These are phyloP conservation scores for Venturiaceae sp. DNA, from an alignment of 2,329 filamentous ascomycete genomes.

Conservation along the genomic window DNA sequence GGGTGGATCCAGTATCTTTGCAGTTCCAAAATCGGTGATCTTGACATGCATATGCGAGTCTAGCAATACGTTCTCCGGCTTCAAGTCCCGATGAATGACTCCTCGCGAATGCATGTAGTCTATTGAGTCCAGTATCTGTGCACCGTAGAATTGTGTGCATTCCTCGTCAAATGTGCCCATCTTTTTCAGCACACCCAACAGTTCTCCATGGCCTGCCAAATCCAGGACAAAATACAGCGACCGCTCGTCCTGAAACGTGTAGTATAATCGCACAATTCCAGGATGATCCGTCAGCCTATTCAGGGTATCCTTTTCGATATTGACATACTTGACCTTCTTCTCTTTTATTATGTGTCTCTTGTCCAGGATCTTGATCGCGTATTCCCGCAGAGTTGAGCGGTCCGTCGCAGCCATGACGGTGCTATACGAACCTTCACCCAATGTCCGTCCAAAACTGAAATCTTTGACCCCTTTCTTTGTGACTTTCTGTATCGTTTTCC, in stretches of 20 bases:
- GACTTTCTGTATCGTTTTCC: constrained; percentile 68
- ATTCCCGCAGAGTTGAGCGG: constrained; percentile 87
- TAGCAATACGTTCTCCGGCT: constrained; percentile 91
- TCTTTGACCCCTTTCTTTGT: constrained; percentile 97
- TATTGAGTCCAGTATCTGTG: constrained; percentile 91
- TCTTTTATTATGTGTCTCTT: constrained; percentile 99
- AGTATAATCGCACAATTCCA: constrained; percentile 91
- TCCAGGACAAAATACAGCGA: constrained; percentile 97
- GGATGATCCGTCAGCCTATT: constrained; percentile 95
- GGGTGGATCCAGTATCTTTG: constrained; percentile 67
- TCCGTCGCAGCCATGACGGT: constrained; percentile 91
- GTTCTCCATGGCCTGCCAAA: constrained; percentile 81
- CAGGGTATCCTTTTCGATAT: constrained; percentile 97
- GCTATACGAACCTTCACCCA: constrained; percentile 96
- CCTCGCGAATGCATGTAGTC: constrained; percentile 97
- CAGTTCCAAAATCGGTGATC: constrained; percentile 97
- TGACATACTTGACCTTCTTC: constrained; percentile 99
- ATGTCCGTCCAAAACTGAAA: constrained; percentile 81
- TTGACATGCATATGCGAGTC: constrained; percentile 97
- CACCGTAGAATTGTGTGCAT: constrained; percentile 87
- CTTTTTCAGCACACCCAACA: constrained; percentile 87
- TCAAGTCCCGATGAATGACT: constrained; percentile 92
- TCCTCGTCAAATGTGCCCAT: constrained; percentile 92
- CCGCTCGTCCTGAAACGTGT: constrained; percentile 95
- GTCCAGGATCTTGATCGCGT: constrained; percentile 95